Evolutionary conservation across 371 early-diverging fungal species (phyloP), one percentile per base, ranked within the genome.

Genomic region (Smittium culicis): DNA sequence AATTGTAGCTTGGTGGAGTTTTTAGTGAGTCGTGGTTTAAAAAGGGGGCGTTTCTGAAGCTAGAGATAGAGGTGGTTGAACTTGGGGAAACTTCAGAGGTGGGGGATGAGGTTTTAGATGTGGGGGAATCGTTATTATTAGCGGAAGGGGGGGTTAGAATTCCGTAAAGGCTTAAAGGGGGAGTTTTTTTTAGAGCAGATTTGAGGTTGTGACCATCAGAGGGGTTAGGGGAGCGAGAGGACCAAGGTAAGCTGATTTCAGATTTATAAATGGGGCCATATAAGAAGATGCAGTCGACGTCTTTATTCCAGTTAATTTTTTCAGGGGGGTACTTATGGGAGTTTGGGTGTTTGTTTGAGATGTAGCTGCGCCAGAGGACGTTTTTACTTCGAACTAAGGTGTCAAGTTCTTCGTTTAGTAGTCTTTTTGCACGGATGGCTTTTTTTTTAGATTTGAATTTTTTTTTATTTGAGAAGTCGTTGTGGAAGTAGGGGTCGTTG

Each of bases 301-400:
- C 77, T 61, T 76, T 76, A 68, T 77, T 77, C 67, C 77, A 77
- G 69, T 77, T 77, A 62, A 77, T 77, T 59, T 69, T 68, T 64
- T 77, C 77, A 1, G 77, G 77, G 32, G 77, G 76, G 61, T 75
- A 77, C 55, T 60, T 63, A 28, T 70, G 70, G 35, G 71, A 69
- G 67, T 73, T n/a, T 20, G 8, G 29, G 16, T 20, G 24, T 34
- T 35, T 64, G 3, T 35, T 35, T 28, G 35, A 25, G 20, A 32
- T 34, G n/a, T 27, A 57, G 25, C 14, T 57, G 14, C 65, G 33
- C 17, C 27, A 31, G 17, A 64, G 54, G 16, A 64, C 65, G 34
- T 64, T 64, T 54, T 24, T 54, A 27, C 20, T 35, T 64, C 65
- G 16, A 16, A 64, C 5, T 8, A 35, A 27, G 5, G 65, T 64